These are phyloP conservation scores for Penicillium sp. DNA, from an alignment of 2,329 filamentous ascomycete species.

Conservation along the genomic window DNA sequence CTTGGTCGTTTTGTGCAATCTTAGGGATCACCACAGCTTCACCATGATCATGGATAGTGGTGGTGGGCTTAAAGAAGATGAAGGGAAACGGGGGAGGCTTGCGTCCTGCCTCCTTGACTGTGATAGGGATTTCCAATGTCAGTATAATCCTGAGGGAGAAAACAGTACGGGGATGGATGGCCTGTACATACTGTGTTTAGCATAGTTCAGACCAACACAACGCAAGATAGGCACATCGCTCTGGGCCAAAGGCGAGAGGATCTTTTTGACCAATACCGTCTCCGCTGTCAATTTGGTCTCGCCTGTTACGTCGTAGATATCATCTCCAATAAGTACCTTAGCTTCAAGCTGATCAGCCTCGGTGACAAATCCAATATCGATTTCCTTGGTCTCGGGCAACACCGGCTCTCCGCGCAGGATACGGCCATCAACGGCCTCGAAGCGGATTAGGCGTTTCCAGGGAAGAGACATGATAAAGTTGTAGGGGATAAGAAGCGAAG, in stretches of 20 bases:
- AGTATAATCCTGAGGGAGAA: neutral
- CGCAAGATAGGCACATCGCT: slow-evolving; percentile 57
- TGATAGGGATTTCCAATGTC: neutral
- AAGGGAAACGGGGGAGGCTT: slow-evolving; percentile 61
- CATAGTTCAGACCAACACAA: slow-evolving; percentile 62
- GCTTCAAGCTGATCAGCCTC: slow-evolving; percentile 52
- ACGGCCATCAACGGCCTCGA: slow-evolving; percentile 53
- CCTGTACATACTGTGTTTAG: slow-evolving; percentile 50
- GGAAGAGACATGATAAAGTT: slow-evolving; percentile 20
- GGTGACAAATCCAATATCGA: slow-evolving; percentile 51
- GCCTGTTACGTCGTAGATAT: slow-evolving; percentile 51
- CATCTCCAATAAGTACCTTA: slow-evolving; percentile 52
- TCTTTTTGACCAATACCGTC: slow-evolving; percentile 52
- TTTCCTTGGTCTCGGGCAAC: slow-evolving; percentile 29
- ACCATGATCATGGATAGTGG: slow-evolving; percentile 60
- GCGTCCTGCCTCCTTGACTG: slow-evolving; percentile 54
- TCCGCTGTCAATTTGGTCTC: slow-evolving; percentile 55
- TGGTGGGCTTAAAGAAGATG: slow-evolving; percentile 68
- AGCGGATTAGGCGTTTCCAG: slow-evolving; percentile 58
- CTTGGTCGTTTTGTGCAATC: slow-evolving; percentile 61
- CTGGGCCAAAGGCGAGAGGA: slow-evolving; percentile 54
- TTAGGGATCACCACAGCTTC: slow-evolving; percentile 62
- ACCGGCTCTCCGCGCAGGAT: slow-evolving; percentile 56
- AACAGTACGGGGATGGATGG: neutral
- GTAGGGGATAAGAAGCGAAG: neutral